These are phyloP conservation scores for Novymonas esmeraldas DNA, from an alignment of 208 protist species.

Conservation along the genomic window DNA sequence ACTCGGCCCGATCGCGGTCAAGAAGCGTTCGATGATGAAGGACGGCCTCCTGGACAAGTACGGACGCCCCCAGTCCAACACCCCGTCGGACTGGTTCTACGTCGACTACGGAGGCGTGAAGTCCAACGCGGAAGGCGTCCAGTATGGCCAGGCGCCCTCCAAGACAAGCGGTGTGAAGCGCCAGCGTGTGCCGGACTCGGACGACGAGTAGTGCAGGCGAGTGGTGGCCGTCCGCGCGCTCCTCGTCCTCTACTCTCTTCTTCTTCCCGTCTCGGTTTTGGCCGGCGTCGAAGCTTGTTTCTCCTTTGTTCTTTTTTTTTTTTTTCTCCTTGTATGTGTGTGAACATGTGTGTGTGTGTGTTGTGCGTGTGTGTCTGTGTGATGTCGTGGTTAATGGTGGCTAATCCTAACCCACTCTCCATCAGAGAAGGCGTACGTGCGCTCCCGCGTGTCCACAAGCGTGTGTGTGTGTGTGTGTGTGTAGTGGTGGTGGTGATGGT, in stretches of 20 bases:
- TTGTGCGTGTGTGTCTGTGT: conserved; percentile 17
- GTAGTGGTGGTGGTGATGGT: too few species aligned
- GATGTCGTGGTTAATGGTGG: conserved; percentile 10
- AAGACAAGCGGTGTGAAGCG: conserved; percentile 55
- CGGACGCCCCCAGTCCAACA: conserved; percentile 97
- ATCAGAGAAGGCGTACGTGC: background rate
- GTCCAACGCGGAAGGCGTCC: conserved; percentile 84
- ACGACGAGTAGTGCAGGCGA: conserved; percentile 46
- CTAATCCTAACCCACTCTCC: conserved; percentile 9
- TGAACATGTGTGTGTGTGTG: conserved; percentile 2
- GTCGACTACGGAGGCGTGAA: conserved; percentile 92
- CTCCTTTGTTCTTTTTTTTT: too few species aligned
- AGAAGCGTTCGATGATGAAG: conserved; percentile 98
- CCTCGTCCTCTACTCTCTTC: background rate
- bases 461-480: background rate
- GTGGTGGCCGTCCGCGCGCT: background rate
- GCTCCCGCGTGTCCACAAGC: background rate
- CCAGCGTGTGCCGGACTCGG: conserved; percentile 48
- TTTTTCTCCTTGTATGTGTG: conserved; percentile 2
- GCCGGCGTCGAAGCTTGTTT: too few species aligned
- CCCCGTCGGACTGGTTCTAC: conserved; percentile 97
- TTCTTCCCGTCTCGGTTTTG: background rate
- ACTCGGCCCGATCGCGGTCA: conserved; percentile 93
- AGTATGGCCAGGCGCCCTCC: conserved; percentile 69
- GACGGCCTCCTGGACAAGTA: conserved; percentile 99